These are phyloP conservation scores for Orbilia blumenaviensis DNA, from an alignment of 2,329 filamentous ascomycete species.

Conservation along the genomic window DNA sequence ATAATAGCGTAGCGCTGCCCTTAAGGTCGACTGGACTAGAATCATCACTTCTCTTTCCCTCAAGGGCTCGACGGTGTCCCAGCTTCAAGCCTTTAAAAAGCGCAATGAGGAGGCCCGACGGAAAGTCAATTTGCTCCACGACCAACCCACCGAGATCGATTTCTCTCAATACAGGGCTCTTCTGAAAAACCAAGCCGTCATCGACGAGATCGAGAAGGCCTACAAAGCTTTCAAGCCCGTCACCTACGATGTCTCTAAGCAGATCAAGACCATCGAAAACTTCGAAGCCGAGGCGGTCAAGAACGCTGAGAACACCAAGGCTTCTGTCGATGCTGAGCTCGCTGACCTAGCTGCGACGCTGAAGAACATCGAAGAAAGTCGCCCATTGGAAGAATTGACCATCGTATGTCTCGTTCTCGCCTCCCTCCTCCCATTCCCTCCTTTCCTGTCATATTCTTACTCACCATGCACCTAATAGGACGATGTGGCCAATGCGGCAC, in stretches of 20 bases:
- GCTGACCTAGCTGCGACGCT: constrained; percentile 92
- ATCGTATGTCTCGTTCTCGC: constrained; percentile 94
- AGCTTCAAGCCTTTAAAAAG: constrained; percentile 98
- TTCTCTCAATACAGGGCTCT: constrained; percentile 89
- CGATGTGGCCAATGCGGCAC: constrained; percentile 90
- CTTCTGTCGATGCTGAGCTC: constrained; percentile 92
- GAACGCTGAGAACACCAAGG: constrained; percentile 97
- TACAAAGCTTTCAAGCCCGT: constrained; percentile 90
- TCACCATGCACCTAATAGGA: constrained; percentile 69
- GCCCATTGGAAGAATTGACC: constrained; percentile 96
- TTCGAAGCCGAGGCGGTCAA: constrained; percentile 97
- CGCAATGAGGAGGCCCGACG: constrained; percentile 98
- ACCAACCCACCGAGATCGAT: constrained; percentile 87
- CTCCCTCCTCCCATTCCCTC: constrained; percentile 17
- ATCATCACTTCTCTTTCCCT: constrained; percentile 93
- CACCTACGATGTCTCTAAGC: constrained; percentile 89
- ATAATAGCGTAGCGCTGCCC: constrained; percentile 88
- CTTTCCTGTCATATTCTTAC: background rate
- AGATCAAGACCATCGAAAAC: constrained; percentile 97
- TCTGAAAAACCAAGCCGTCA: constrained; percentile 93
- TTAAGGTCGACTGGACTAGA: constrained; percentile 99
- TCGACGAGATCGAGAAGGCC: constrained; percentile 97
- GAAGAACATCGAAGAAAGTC: constrained; percentile 94
- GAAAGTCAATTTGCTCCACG: constrained; percentile 83
- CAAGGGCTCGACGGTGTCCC: constrained; percentile 88